These are phyloP conservation scores for Silene noctiflora DNA, from an alignment of 179 eudicot genomes.

Conservation along the genomic window DNA sequence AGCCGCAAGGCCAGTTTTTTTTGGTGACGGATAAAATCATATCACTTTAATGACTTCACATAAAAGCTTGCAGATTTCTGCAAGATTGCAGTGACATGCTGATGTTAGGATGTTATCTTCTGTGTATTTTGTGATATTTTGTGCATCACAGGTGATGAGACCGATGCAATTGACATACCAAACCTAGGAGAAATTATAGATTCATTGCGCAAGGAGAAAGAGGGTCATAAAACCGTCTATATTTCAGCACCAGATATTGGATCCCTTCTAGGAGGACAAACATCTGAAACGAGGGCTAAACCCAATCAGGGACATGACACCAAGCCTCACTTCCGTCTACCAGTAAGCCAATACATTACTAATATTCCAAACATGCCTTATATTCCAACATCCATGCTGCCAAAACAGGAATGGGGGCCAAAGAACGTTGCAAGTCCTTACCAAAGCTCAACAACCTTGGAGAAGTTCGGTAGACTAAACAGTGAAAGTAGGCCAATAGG, in stretches of 20 bases:
- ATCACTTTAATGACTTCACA: no score
- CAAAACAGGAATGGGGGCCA: constrained; percentile 9
- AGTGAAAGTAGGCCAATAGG: constrained; percentile 15
- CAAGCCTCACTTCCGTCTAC: constrained; percentile 22
- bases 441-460: constrained; percentile 6
- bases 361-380: constrained; percentile 10
- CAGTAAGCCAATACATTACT: constrained; percentile 14
- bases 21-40: no score
- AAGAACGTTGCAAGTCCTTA: constrained; percentile 7
- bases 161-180: constrained; percentile 24
- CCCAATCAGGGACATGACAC: constrained; percentile 15
- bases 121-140: not conserved
- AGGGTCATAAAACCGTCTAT: constrained; percentile 25
- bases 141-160: constrained; percentile 30
- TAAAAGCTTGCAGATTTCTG: no score
- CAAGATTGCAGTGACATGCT: not conserved
- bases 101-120: not conserved
- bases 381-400: not conserved
- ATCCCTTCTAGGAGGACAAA: constrained; percentile 32
- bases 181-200: constrained; percentile 41
- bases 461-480: not conserved
- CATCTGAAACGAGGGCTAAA: constrained; percentile 8
- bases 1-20: no score
- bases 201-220: constrained; percentile 29
- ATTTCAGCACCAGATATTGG: constrained; percentile 44